phyloP scores from a whole-genome alignment of 179 eudicot species.

The Gypsophila paniculata region DNA sequence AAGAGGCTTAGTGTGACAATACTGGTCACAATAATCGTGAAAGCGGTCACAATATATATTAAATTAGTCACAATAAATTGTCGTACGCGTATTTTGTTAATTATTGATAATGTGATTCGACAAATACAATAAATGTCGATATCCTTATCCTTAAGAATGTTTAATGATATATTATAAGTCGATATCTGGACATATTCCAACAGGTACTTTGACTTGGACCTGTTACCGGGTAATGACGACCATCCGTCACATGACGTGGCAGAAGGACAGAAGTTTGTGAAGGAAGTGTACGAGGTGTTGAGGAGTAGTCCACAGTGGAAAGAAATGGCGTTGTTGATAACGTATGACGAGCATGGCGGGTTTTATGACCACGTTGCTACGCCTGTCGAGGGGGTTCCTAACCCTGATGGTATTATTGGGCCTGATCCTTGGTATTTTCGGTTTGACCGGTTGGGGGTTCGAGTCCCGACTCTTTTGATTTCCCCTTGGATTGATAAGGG shows the following conservation, averaged over 20 bases:
- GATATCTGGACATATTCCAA: too few relatives aligned
- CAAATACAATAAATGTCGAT: too few relatives aligned
- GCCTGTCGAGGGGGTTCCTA: constrained; percentile 85
- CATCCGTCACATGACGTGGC: constrained; percentile 98
- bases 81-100: too few relatives aligned
- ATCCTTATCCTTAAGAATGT: too few relatives aligned
- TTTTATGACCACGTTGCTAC: constrained; percentile 94
- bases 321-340: constrained; percentile 84
- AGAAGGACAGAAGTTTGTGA: constrained; percentile 80
- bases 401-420: constrained; percentile 93
- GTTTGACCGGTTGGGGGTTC: constrained; percentile 84
- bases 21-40: too few relatives aligned
- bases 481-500: constrained; percentile 97
- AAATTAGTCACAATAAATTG: too few relatives aligned
- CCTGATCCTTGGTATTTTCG: constrained; percentile 75
- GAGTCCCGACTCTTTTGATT: constrained; percentile 80
- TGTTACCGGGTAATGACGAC: constrained; percentile 87
- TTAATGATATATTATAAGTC: too few relatives aligned
- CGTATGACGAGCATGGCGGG: constrained; percentile 98
- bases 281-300: constrained; percentile 88
- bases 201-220: constrained; percentile 54
- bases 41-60: too few relatives aligned
- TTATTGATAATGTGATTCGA: neutral
- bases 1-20: too few relatives aligned
- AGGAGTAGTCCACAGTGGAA: constrained; percentile 96